phyloP scores from a whole-genome alignment of 352 stramenopile genomes.

The Thraustochytrium sp. region DNA sequence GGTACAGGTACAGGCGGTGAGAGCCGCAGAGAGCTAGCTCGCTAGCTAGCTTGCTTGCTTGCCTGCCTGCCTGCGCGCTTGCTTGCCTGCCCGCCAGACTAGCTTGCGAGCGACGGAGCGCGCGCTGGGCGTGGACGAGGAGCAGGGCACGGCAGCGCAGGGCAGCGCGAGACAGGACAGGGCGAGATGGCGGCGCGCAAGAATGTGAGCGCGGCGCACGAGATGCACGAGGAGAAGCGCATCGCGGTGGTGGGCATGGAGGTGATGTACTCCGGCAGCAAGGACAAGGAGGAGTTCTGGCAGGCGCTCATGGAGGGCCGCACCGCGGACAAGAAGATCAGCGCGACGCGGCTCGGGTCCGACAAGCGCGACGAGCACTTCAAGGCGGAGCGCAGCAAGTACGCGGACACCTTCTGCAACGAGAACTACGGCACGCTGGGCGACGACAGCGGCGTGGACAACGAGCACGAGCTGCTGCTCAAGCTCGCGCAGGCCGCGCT shows the following conservation, averaged over 20 bases:
- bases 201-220: conserved; percentile 9
- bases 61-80: background rate
- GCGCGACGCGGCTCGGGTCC: conserved; percentile 14
- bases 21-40: too few species aligned
- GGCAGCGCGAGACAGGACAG: too few species aligned
- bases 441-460: background rate
- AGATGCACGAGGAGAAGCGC: conserved; percentile 26
- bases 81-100: background rate
- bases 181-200: background rate
- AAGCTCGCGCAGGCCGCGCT: conserved; percentile 8
- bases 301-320: conserved; percentile 5
- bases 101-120: background rate
- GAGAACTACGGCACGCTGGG: conserved; percentile 5
- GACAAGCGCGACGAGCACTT: background rate
- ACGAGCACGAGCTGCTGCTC: conserved; percentile 17
- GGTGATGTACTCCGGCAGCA: background rate
- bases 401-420: conserved; percentile 24
- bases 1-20: too few species aligned
- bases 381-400: conserved; percentile 11
- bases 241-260: conserved; percentile 25
- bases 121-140: too few species aligned
- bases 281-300: conserved; percentile 23
- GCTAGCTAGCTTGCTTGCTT: background rate
- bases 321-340: background rate
- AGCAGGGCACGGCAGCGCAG: too few species aligned